Percentiles rank a stretch among this genome's conserved stretches.
These are phyloP conservation scores for Magnaporthiopsis incrustans DNA, from an alignment of 2,329 filamentous ascomycete species.

Conservation along the genomic window DNA sequence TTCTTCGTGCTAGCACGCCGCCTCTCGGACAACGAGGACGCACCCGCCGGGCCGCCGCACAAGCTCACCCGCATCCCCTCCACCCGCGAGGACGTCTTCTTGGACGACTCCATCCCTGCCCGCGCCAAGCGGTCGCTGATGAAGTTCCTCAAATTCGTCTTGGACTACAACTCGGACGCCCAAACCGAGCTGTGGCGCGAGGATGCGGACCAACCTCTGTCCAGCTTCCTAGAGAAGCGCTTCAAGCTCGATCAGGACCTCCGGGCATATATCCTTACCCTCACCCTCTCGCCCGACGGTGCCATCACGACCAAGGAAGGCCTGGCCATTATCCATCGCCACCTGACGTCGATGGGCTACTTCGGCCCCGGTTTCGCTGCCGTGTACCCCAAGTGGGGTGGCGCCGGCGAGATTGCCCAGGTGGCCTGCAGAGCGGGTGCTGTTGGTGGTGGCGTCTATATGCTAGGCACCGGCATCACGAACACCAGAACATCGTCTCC, in stretches of 20 bases:
- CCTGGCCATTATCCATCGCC: slow-evolving; percentile 64
- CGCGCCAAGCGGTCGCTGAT: slow-evolving; percentile 81
- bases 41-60: slow-evolving; percentile 1
- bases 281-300: slow-evolving; percentile 66
- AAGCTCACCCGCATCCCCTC: slow-evolving; percentile 68
- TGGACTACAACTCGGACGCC: slow-evolving; percentile 53
- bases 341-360: slow-evolving; percentile 77
- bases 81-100: slow-evolving; percentile 86
- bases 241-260: slow-evolving; percentile 64
- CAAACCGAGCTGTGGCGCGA: slow-evolving; percentile 51
- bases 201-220: slow-evolving; percentile 44
- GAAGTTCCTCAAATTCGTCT: slow-evolving; percentile 87
- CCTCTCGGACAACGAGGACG: background rate
- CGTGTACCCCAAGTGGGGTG: slow-evolving; percentile 88
- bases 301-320: slow-evolving; percentile 54
- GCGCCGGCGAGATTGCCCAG: slow-evolving; percentile 80
- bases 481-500: slow-evolving; percentile 16
- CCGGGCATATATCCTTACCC: slow-evolving; percentile 52
- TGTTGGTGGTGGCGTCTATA: slow-evolving; percentile 85
- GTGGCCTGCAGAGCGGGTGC: slow-evolving; percentile 85
- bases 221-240: slow-evolving; percentile 48
- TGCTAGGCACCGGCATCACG: slow-evolving; percentile 64
- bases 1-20: slow-evolving; percentile 67
- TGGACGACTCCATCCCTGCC: slow-evolving; percentile 64
- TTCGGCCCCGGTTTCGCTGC: slow-evolving; percentile 87